Evolutionary conservation across 306 rosid species (phyloP).

Genomic region (Albizia julibrissin): DNA sequence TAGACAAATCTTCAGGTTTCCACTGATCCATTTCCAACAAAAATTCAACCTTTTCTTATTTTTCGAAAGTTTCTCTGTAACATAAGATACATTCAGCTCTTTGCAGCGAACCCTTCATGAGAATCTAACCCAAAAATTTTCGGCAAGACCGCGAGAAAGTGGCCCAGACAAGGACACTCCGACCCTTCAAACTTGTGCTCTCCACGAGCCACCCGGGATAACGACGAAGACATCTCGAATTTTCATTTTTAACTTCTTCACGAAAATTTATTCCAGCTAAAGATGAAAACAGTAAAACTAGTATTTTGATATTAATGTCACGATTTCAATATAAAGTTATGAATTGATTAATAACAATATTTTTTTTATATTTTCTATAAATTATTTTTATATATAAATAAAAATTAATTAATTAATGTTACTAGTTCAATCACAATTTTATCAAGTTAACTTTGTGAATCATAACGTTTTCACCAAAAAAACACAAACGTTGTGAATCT

Average conservation of each 20-base stretch:
- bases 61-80: not conserved
- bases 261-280: not conserved
- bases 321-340: not conserved
- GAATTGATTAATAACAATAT: too few species aligned
- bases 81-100: not conserved
- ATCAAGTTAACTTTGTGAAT: too few species aligned
- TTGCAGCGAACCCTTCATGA: not conserved
- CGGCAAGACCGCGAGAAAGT: not conserved
- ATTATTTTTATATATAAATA: too few species aligned
- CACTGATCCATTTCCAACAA: conserved; percentile 47
- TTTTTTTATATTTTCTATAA: too few species aligned
- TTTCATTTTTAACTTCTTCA: not conserved
- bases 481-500: too few species aligned
- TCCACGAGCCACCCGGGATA: conserved; percentile 28
- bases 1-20: conserved; percentile 49
- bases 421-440: too few species aligned
- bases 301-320: not conserved
- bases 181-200: conserved; percentile 27
- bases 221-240: not conserved
- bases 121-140: conserved; percentile 7
- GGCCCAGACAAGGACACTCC: not conserved
- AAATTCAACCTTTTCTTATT: not conserved
- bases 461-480: too few species aligned
- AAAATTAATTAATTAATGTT: too few species aligned
- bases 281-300: not conserved